Evolutionary conservation across 306 rosid genomes (phyloP).

Genomic region (Crotalaria pallida): DNA sequence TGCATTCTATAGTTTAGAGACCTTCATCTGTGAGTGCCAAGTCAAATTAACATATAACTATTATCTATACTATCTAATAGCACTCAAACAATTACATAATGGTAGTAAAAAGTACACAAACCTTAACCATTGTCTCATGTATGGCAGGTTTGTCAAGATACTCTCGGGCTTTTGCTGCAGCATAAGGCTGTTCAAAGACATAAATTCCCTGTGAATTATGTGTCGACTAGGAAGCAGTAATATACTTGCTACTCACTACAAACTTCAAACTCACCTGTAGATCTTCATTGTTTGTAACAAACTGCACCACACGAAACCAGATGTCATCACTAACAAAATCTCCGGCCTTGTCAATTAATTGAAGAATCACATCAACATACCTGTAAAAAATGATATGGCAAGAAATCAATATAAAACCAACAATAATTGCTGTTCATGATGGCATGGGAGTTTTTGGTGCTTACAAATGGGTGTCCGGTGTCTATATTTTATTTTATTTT

Average conservation of each 20-base stretch:
- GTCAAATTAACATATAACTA: neutral
- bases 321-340: constrained; percentile 99
- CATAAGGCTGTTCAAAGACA: constrained; percentile 82
- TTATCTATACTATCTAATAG: neutral
- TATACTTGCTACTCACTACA: constrained; percentile 3
- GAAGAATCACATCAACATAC: constrained; percentile 98
- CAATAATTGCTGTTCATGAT: neutral
- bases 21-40: neutral
- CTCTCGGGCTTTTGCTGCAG: constrained; percentile 93
- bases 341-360: constrained; percentile 99
- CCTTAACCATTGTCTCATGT: constrained; percentile 99
- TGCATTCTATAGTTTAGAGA: constrained; percentile 19
- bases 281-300: constrained; percentile 97
- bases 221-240: constrained; percentile 22
- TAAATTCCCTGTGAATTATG: constrained; percentile 33
- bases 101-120: constrained; percentile 31
- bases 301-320: constrained; percentile 99
- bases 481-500: neutral
- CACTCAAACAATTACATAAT: constrained; percentile 1
- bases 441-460: neutral
- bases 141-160: constrained; percentile 98
- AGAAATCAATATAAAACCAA: constrained; percentile 2
- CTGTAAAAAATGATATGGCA: constrained; percentile 37
- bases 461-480: neutral
- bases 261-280: constrained; percentile 68